Percentiles rank a stretch among this genome's conserved stretches.
These are phyloP conservation scores for Bremia lactucae DNA, from an alignment of 352 stramenopile genomes.

Conservation along the genomic window DNA sequence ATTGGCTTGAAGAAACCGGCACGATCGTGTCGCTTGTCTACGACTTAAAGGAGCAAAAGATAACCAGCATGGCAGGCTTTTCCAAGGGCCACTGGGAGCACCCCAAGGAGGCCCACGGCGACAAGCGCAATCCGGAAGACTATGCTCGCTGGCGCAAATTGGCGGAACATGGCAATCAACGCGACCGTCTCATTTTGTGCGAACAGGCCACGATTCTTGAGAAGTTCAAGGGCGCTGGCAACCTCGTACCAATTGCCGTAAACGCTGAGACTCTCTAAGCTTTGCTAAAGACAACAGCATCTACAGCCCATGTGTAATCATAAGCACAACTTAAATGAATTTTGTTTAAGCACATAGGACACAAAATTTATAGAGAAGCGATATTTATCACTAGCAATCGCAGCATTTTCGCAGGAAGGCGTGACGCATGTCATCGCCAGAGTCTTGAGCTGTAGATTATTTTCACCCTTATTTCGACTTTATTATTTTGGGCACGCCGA, in stretches of 20 bases:
- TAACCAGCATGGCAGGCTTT: constrained; percentile 43
- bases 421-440: too few species aligned
- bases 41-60: constrained; percentile 38
- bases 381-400: too few species aligned
- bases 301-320: too few species aligned
- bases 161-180: constrained; percentile 32
- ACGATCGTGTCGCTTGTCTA: constrained; percentile 44
- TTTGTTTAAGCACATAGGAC: too few species aligned
- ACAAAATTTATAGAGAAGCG: too few species aligned
- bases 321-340: too few species aligned
- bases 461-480: too few species aligned
- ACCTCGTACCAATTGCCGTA: constrained; percentile 35
- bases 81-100: constrained; percentile 51
- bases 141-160: constrained; percentile 44
- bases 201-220: constrained; percentile 42
- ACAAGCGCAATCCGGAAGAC: constrained; percentile 48
- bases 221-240: constrained; percentile 25
- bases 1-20: constrained; percentile 49
- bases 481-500: too few species aligned
- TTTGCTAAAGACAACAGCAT: too few species aligned
- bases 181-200: constrained; percentile 37
- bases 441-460: too few species aligned
- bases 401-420: too few species aligned
- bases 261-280: constrained; percentile 39
- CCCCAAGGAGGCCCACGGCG: constrained; percentile 30